Conservation (phyloP, 345 rosid species). For the Aquilaria yunnanensis region DNA sequence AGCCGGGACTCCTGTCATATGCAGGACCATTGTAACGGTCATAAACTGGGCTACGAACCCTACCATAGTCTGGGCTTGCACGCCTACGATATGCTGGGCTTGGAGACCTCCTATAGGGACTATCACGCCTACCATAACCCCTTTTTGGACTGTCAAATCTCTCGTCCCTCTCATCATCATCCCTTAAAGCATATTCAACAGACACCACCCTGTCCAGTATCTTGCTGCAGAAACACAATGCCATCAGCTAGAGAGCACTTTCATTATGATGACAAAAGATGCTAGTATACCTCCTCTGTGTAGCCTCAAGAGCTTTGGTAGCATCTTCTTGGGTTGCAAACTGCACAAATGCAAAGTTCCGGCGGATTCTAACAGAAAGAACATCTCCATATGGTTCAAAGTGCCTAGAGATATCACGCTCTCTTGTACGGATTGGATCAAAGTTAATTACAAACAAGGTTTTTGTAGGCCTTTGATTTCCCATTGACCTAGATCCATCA, state of each 20-base stretch:
- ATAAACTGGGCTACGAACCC: conserved; percentile 69
- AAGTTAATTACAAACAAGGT: conserved; percentile 84
- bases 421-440: conserved; percentile 67
- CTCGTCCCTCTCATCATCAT: conserved; percentile 67
- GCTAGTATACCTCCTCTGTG: conserved; percentile 52
- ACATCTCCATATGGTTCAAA: conserved; percentile 80
- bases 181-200: conserved; percentile 82
- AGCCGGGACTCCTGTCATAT: conserved; percentile 42
- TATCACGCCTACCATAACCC: conserved; percentile 27
- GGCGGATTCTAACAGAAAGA: conserved; percentile 57
- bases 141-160: conserved; percentile 61
- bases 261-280: neutral
- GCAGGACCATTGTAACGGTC: conserved; percentile 56
- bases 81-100: conserved; percentile 63
- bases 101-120: conserved; percentile 54
- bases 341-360: conserved; percentile 83
- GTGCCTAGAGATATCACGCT: conserved; percentile 66
- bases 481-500: conserved; percentile 45
- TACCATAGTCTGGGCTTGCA: conserved; percentile 77
- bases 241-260: neutral
- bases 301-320: conserved; percentile 67
- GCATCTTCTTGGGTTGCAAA: conserved; percentile 83
- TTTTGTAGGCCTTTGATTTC: conserved; percentile 74
- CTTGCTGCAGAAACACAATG: conserved; percentile 40
- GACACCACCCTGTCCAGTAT: conserved; percentile 76